A percentile compares a stretch with the other conserved stretches of the same genome.
These are phyloP conservation scores for Zea mays DNA, from an alignment of 176 grass and related monocot genomes.

Conservation along the genomic window DNA sequence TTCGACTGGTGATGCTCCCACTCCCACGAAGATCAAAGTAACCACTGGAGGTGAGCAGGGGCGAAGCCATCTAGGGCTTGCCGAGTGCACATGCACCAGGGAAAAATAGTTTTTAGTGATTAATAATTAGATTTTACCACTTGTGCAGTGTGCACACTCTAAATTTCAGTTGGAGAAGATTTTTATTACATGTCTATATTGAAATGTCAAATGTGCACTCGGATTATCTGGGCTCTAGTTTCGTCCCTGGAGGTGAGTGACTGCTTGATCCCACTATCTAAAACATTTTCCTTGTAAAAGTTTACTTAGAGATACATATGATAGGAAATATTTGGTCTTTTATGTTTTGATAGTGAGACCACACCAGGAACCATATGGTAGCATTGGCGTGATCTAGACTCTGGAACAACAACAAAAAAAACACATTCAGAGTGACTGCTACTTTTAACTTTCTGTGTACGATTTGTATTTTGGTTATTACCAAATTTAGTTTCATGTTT, in stretches of 20 bases:
- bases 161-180: too few relatives aligned
- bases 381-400: neutral
- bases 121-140: too few relatives aligned
- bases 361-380: neutral
- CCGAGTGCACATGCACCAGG: too few relatives aligned
- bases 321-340: neutral
- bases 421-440: neutral
- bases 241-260: neutral
- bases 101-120: too few relatives aligned
- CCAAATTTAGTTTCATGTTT: neutral
- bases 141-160: too few relatives aligned
- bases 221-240: too few relatives aligned
- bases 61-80: too few relatives aligned
- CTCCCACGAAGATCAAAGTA: neutral
- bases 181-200: too few relatives aligned
- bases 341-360: neutral
- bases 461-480: neutral
- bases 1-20: neutral
- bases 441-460: neutral
- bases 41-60: neutral
- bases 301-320: neutral
- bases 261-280: neutral
- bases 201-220: too few relatives aligned
- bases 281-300: neutral
- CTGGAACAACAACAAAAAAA: neutral